A percentile compares a stretch with the other conserved stretches of the same genome.
Evolutionary conservation across 495 filamentous ascomycete species (phyloP).

Genomic region (Daldinia decipiens): DNA sequence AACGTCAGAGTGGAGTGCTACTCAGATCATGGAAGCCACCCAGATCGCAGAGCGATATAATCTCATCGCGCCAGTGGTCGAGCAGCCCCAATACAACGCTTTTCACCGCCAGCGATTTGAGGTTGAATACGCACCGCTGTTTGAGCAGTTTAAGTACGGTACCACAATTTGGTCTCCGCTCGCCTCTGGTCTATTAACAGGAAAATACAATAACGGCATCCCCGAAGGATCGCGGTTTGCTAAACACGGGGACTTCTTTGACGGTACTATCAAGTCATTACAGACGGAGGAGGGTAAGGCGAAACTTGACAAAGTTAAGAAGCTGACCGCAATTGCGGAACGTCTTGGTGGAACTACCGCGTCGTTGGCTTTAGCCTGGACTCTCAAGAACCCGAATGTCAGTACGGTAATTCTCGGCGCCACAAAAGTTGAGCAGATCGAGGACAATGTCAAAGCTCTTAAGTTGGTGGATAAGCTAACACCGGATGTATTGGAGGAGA

Average conservation of each 20-base stretch:
- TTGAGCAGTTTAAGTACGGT: conserved; percentile 70
- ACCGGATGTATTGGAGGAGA: conserved; percentile 74
- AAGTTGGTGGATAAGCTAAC: conserved; percentile 71
- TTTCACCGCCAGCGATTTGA: conserved; percentile 68
- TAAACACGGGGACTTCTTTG: conserved; percentile 56
- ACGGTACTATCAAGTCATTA: conserved; percentile 50
- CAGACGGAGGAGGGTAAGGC: conserved; percentile 44
- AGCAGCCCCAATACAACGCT: conserved; percentile 68
- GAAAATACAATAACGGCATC: conserved; percentile 81
- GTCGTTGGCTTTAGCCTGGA: conserved; percentile 75
- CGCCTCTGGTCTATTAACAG: conserved; percentile 74
- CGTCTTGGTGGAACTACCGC: conserved; percentile 65
- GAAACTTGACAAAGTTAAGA: conserved; percentile 59
- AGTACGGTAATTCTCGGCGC: conserved; percentile 79
- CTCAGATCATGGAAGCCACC: conserved; percentile 65
- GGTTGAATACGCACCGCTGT: conserved; percentile 71
- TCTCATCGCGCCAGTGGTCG: conserved; percentile 66
- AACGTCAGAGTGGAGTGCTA: conserved; percentile 65
- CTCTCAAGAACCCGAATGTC: conserved; percentile 78
- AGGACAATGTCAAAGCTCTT: conserved; percentile 72
- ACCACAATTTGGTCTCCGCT: conserved; percentile 78
- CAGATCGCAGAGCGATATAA: conserved; percentile 66
- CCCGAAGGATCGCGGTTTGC: conserved; percentile 66
- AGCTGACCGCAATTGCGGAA: conserved; percentile 69
- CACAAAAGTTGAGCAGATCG: conserved; percentile 73